Evolutionary conservation across 192 early-diverging fungal species (phyloP).

Genomic region (Linnemannia exigua): DNA sequence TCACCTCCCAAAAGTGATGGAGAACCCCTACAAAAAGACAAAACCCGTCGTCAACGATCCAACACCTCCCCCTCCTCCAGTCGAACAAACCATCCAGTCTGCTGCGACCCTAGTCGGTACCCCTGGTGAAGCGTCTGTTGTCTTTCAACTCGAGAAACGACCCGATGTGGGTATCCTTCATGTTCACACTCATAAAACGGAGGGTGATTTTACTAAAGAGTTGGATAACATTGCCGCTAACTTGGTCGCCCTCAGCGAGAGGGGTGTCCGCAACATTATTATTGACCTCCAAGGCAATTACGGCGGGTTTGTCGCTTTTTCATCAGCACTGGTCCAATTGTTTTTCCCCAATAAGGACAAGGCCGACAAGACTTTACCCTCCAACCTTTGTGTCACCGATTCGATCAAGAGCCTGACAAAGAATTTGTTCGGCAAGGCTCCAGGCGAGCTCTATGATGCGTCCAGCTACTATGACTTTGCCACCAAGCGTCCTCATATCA

Average conservation of each 20-base stretch:
- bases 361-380: not conserved
- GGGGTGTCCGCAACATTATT: slow-evolving; percentile 18
- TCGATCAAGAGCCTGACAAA: not conserved
- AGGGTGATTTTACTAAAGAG: not conserved
- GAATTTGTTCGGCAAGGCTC: not conserved
- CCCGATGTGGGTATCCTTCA: slow-evolving; percentile 35
- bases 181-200: slow-evolving; percentile 6
- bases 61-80: not conserved
- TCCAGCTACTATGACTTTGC: not conserved
- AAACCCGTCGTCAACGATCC: not conserved
- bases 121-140: not conserved
- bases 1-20: not conserved
- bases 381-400: not conserved
- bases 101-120: slow-evolving; percentile 14
- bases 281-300: slow-evolving; percentile 31
- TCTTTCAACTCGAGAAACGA: slow-evolving; percentile 8
- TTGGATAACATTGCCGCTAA: not conserved
- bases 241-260: not conserved
- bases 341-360: slow-evolving; percentile 24
- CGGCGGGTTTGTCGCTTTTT: slow-evolving; percentile 19
- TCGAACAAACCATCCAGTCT: not conserved
- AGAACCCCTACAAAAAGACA: not conserved
- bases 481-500: not conserved
- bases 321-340: slow-evolving; percentile 11
- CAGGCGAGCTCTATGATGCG: slow-evolving; percentile 12